These are phyloP conservation scores for Nakazawaea siamensis DNA, from an alignment of 805 yeast species.

Conservation along the genomic window DNA sequence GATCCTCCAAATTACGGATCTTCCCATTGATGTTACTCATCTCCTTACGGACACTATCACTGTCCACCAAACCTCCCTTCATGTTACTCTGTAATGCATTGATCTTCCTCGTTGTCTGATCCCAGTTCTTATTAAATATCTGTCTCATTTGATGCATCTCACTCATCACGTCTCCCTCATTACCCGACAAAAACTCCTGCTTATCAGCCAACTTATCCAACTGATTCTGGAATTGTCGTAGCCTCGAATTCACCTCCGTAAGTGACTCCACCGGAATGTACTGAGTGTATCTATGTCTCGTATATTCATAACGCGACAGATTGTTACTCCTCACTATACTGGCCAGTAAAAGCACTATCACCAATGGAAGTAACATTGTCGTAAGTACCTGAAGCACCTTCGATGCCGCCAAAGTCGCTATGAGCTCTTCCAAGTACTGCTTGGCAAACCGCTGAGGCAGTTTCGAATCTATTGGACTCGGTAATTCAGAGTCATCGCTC, in stretches of 20 bases:
- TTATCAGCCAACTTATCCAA: slow-evolving; percentile 1
- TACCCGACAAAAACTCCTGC: background rate
- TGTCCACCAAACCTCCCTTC: background rate
- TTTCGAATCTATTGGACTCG: too few relatives aligned
- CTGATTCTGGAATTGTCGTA: slow-evolving; percentile 3
- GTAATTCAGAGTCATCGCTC: too few relatives aligned
- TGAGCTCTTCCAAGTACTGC: too few relatives aligned
- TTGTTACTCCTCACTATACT: background rate
- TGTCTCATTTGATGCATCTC: background rate
- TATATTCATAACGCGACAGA: too few relatives aligned
- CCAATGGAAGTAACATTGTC: too few relatives aligned
- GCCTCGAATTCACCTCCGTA: slow-evolving; percentile 7
- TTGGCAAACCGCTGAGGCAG: too few relatives aligned
- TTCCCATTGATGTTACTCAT: background rate
- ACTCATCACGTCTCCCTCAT: background rate
- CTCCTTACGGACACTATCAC: background rate
- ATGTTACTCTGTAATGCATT: background rate
- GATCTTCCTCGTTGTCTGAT: slow-evolving; percentile 1
- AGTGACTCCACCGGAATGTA: slow-evolving; percentile 9
- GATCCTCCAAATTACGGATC: slow-evolving; percentile 1
- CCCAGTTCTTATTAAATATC: slow-evolving; percentile 2
- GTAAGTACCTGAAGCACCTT: too few relatives aligned
- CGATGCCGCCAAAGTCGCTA: too few relatives aligned
- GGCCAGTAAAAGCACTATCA: background rate
- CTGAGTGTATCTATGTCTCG: background rate